These are phyloP conservation scores for Malassezia vespertilionis DNA, from an alignment of 1,284 basidiomycete genomes.

Conservation along the genomic window DNA sequence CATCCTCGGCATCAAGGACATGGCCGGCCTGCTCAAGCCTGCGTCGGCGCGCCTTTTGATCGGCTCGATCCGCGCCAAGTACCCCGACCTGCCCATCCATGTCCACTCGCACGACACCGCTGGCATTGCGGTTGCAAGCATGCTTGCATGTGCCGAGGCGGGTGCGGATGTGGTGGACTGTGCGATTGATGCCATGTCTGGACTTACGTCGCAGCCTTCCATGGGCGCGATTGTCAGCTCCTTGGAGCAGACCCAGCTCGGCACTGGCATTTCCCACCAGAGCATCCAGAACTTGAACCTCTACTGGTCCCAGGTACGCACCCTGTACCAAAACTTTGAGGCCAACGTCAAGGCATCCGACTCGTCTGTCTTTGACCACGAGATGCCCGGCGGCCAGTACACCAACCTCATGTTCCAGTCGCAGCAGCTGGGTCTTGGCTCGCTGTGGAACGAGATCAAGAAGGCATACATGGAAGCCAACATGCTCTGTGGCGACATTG, in stretches of 20 bases:
- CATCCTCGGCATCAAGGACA: slow-evolving; percentile 96
- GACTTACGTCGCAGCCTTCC: slow-evolving; percentile 92
- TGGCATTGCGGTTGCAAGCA: slow-evolving; percentile 89
- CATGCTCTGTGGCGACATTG: slow-evolving; percentile 81
- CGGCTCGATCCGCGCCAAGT: slow-evolving; percentile 82
- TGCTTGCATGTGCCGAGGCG: slow-evolving; percentile 88
- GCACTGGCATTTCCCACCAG: slow-evolving; percentile 92
- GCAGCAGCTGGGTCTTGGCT: slow-evolving; percentile 86
- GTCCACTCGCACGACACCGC: slow-evolving; percentile 99
- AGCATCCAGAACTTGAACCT: slow-evolving; percentile 94
- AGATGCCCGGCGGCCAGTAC: slow-evolving; percentile 86
- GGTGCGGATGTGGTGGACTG: slow-evolving; percentile 97
- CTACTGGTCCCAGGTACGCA: slow-evolving; percentile 95
- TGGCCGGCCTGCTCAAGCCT: slow-evolving; percentile 96
- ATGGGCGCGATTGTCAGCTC: slow-evolving; percentile 94
- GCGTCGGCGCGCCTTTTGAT: slow-evolving; percentile 85
- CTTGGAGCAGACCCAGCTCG: slow-evolving; percentile 84
- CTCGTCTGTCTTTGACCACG: slow-evolving; percentile 87
- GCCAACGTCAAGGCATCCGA: slow-evolving; percentile 87
- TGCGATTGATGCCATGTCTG: slow-evolving; percentile 92
- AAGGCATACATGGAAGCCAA: slow-evolving; percentile 71
- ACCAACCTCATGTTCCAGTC: slow-evolving; percentile 75
- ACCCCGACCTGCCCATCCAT: slow-evolving; percentile 96
- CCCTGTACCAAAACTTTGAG: slow-evolving; percentile 93
- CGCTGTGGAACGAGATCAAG: slow-evolving; percentile 97